Percentiles rank a stretch among this genome's conserved stretches.
Conservation (phyloP, 2,329 filamentous ascomycete species). For the Diaporthe capsici region DNA sequence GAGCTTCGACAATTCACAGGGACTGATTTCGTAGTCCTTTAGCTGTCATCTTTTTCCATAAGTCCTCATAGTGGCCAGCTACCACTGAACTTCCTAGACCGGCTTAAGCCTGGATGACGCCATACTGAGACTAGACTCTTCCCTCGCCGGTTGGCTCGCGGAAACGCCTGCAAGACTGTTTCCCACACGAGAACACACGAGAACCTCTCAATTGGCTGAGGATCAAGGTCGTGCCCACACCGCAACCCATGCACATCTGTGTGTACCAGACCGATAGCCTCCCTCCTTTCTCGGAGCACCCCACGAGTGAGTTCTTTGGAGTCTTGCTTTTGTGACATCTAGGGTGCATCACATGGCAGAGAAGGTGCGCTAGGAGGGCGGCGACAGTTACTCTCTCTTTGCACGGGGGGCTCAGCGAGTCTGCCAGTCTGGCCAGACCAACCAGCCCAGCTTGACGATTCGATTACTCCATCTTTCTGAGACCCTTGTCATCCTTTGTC, state of each 20-base stretch:
- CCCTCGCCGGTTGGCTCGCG: conserved; percentile 6
- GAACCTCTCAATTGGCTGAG: conserved; percentile 35
- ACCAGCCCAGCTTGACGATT: background rate
- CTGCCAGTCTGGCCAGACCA: background rate
- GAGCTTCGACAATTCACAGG: background rate
- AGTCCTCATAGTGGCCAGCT: background rate
- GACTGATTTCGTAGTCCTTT: background rate
- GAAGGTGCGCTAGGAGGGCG: background rate
- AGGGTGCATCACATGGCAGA: conserved; percentile 27
- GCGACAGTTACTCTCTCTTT: background rate
- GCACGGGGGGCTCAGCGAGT: background rate
- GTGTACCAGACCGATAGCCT: background rate
- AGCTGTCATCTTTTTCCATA: background rate
- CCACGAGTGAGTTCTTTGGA: background rate
- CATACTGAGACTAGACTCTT: conserved; percentile 29
- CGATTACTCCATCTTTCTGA: conserved; percentile 15
- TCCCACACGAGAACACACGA: conserved; percentile 11
- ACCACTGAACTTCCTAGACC: conserved; percentile 13
- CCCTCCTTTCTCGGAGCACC: background rate
- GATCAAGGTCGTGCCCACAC: background rate
- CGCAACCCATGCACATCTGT: background rate
- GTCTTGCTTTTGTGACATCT: conserved; percentile 29
- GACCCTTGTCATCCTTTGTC: conserved; percentile 25
- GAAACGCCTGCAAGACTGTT: conserved; percentile 15
- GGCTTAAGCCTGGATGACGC: conserved; percentile 37